Evolutionary conservation across 2,329 filamentous ascomycete genomes (phyloP).

Genomic region (Berkeleyomyces basicola): DNA sequence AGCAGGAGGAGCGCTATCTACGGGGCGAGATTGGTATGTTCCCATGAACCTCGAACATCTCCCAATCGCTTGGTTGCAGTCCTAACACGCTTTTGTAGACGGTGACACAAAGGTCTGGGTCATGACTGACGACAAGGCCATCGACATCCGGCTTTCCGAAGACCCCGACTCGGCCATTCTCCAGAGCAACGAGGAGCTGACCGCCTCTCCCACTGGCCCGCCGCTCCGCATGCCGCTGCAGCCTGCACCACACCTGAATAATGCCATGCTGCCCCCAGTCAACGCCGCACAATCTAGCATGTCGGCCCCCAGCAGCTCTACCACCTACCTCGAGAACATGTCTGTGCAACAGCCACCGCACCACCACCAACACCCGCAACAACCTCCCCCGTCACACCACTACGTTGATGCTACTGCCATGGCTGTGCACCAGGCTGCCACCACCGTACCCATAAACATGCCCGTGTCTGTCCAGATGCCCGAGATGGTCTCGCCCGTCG

Average conservation of each 20-base stretch:
- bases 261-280: slow-evolving; percentile 14
- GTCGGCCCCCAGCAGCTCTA: slow-evolving; percentile 18
- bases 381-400: not conserved
- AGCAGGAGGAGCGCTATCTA: slow-evolving; percentile 37
- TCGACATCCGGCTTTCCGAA: slow-evolving; percentile 33
- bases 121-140: slow-evolving; percentile 35
- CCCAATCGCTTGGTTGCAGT: not conserved
- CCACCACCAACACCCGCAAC: not conserved
- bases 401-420: not conserved
- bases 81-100: slow-evolving; percentile 23
- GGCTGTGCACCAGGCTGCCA: not conserved
- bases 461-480: not conserved
- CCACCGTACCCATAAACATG: not conserved
- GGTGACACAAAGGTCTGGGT: slow-evolving; percentile 31
- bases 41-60: not conserved
- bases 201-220: slow-evolving; percentile 23
- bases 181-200: slow-evolving; percentile 22
- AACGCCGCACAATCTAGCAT: slow-evolving; percentile 12
- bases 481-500: slow-evolving; percentile 1
- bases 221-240: not conserved
- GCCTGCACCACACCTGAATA: not conserved
- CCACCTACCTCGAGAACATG: slow-evolving; percentile 22
- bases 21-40: slow-evolving; percentile 40
- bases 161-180: slow-evolving; percentile 25
- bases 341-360: not conserved